Base-by-base conservation (phyloP, 2,329 filamentous ascomycete genomes). In the Curvularia eragrostidis region DNA sequence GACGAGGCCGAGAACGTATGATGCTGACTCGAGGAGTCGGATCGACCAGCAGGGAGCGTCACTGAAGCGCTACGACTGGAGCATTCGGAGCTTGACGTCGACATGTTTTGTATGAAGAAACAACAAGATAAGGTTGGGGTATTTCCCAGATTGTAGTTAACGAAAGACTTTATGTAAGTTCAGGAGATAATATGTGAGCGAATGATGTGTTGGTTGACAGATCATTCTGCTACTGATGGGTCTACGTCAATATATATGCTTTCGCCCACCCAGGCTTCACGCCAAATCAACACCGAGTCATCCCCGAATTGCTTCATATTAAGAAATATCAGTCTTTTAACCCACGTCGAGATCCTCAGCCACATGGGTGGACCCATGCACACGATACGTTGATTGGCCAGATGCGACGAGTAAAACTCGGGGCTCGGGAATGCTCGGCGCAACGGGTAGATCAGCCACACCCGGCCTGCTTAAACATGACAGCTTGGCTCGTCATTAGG, bases 401-500 rank as follows among this genome's bases (percentile, higher is more conserved):
- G 10, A 19, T 10, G 26, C n/a, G 24, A 26, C 41, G 21, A 43
- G 10, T 26, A 56, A 46, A 39, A 55, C 38, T 61, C 58, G 58
- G 60, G 48, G 6, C 48, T 56, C 60, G 61, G 58, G 50, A 39
- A 12, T 32, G 24, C 42, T 61, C 60, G 60, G 60, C 54, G 39
- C 56, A 30, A 28, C 18, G 30, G 32, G 34, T 38, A 13, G 47
- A 12, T 57, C 56, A 53, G 57, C 38, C 30, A 8, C 13, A 15
- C 43, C 30, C 49, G 47, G 49, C 38, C 38, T 12, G 15, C 15
- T 10, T 15, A 42, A 28, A 26, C 24, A 32, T 46, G 15, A 52
- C 28, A 41, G 18, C 19, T 19, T 19, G 48, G 23, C 6, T 26
- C 28, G 34, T 21, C 39, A 44, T 51, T 30, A 23, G 48, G 23